Conservation (phyloP, 2,329 filamentous ascomycete species). For the Aspergillus sojae region DNA sequence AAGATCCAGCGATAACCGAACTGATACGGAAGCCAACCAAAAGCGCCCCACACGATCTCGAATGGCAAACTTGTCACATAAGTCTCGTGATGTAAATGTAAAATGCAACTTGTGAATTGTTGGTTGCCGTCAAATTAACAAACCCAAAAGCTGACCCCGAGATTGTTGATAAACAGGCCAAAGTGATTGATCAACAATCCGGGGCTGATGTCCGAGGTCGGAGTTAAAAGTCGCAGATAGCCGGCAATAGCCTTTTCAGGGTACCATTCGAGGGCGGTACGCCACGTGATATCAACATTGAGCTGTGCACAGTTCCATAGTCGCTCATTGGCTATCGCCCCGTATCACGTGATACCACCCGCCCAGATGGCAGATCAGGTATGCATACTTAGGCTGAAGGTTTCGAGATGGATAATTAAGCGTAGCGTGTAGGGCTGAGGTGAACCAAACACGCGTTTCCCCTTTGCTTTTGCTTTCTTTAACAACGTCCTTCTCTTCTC, state of each 20-base stretch:
- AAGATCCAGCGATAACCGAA: slow-evolving; percentile 9
- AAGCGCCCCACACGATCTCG: not conserved
- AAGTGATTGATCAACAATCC: not conserved
- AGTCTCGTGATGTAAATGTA: not conserved
- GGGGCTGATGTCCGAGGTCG: slow-evolving; percentile 17
- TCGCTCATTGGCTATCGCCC: not conserved
- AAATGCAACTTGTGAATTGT: not conserved
- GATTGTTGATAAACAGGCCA: not conserved
- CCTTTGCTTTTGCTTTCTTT: not conserved
- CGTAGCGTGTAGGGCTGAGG: slow-evolving; percentile 3
- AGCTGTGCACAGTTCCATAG: not conserved
- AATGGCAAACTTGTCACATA: not conserved
- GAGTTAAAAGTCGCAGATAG: not conserved
- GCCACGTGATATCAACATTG: slow-evolving; percentile 1
- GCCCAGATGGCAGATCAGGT: slow-evolving; percentile 7
- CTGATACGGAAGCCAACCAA: not conserved
- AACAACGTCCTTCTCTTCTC: not conserved
- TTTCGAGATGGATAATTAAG: slow-evolving; percentile 6
- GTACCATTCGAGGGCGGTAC: slow-evolving; percentile 9
- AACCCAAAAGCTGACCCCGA: not conserved
- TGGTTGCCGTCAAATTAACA: not conserved
- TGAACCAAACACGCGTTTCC: not conserved
- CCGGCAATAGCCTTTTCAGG: not conserved
- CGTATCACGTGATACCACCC: slow-evolving; percentile 12
- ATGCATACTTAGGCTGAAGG: slow-evolving; percentile 5